These are phyloP conservation scores for Medicago truncatula DNA, from an alignment of 306 rosid species.

Conservation along the genomic window DNA sequence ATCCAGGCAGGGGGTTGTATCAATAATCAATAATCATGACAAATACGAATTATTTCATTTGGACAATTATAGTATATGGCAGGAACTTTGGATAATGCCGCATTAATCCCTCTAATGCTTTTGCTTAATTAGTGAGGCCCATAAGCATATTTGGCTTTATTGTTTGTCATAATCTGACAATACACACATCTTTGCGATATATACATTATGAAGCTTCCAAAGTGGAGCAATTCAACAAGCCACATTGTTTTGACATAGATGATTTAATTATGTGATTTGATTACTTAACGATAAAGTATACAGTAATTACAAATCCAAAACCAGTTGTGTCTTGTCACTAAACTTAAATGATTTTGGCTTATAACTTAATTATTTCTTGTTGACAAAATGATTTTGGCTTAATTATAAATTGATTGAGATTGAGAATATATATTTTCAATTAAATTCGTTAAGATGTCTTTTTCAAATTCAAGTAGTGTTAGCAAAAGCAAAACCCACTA, in stretches of 20 bases:
- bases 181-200: too few species aligned
- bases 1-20: not conserved
- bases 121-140: constrained; percentile 12
- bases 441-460: constrained; percentile 52
- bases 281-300: constrained; percentile 18
- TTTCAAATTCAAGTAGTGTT: constrained; percentile 38
- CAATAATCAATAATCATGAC: constrained; percentile 10
- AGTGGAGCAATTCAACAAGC: constrained; percentile 35
- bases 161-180: not conserved
- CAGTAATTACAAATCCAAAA: constrained; percentile 24
- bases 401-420: constrained; percentile 25
- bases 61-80: constrained; percentile 33
- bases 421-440: constrained; percentile 47
- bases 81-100: constrained; percentile 42
- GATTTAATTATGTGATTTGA: constrained; percentile 22
- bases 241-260: constrained; percentile 5
- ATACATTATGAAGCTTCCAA: constrained; percentile 33
- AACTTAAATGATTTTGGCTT: too few species aligned
- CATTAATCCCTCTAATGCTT: constrained; percentile 35
- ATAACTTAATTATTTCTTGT: too few species aligned
- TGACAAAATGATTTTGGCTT: not conserved
- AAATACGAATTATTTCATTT: constrained; percentile 24
- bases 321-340: not conserved
- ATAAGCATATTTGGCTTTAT: constrained; percentile 29
- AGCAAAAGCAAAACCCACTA: constrained; percentile 40